Percentiles rank a stretch among this genome's conserved stretches.
Conservation (phyloP, 805 yeast species). For the Cyberlindnera xishuangbannaensis region DNA sequence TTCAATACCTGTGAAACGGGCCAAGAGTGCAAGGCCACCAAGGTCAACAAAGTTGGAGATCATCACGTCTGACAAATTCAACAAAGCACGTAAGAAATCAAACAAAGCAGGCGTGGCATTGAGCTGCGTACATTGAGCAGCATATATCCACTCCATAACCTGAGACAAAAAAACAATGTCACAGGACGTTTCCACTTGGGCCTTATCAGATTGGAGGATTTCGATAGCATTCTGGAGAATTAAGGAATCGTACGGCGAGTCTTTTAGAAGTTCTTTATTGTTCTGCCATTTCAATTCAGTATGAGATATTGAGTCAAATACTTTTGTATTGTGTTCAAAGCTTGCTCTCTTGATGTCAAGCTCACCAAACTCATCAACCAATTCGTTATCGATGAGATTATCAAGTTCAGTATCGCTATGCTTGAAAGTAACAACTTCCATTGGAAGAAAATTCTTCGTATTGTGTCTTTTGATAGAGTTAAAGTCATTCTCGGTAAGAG, state of each 20-base stretch:
- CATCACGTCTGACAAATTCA: background rate
- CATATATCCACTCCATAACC: conserved; percentile 1
- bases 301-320: conserved; percentile 13
- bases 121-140: background rate
- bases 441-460: conserved; percentile 19
- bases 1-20: conserved; percentile 4
- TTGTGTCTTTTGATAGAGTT: conserved; percentile 34
- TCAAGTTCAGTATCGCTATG: conserved; percentile 10
- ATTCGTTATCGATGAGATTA: conserved; percentile 8
- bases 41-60: conserved; percentile 11
- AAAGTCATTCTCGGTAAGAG: conserved; percentile 46
- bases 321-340: conserved; percentile 6
- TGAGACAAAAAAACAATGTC: conserved; percentile 2
- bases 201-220: background rate
- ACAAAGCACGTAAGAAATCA: conserved; percentile 1
- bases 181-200: background rate
- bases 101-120: background rate
- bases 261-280: conserved; percentile 1
- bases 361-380: conserved; percentile 9
- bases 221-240: conserved; percentile 1
- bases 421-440: conserved; percentile 16
- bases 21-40: conserved; percentile 17
- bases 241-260: conserved; percentile 1
- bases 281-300: conserved; percentile 1
- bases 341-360: conserved; percentile 8